Evolutionary conservation across 345 rosid genomes (phyloP), one percentile per base, ranked within the genome.

Genomic region (Psidium guajava): DNA sequence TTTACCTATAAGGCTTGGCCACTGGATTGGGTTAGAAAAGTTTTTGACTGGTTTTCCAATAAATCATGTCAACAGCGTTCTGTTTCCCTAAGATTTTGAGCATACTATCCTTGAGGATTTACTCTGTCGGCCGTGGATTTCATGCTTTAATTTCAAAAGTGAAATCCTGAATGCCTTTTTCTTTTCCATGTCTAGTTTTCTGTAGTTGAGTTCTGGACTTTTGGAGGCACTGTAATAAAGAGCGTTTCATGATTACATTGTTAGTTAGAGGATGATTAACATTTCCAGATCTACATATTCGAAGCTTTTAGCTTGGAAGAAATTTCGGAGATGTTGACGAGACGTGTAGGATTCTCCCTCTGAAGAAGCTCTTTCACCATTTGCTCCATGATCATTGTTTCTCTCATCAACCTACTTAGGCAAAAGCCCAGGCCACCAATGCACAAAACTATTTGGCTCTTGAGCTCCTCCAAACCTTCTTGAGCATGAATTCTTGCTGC

Each of bases 361-460:
- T 89, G 88, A 83, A 91, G 69, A 83, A 93, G 85, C 89, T 91
- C 91, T 11, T 83, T 85, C 24, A 92, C 53, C 77, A 89, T 88
- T 86, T 93, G 88, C 91, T 91, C 91, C 16, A 91, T 90, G 84
- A 89, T 85, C 61, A 11, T 73, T 82, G 92, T 89, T 91, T 93
- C 98, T 83, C 82, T 89, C 86, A 90, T 86, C 85, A 95, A 85
- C 87, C 82, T 88, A 83, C 86, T 89, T 52, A 92, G 90, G 94
- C 96, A 90, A 88, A 94, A 96, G 16, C 90, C 92, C 53, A 92
- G 81, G 85, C 93, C 88, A 61, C 92, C 89, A 47, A 90, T 75
- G 84, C 90, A 84, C 69, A 94, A 85, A 57, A 87, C 83, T 83
- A 87, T 88, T 86, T 87, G 89, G 84, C 87, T 89, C 90, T 89